Evolutionary conservation across 2,329 filamentous ascomycete species (phyloP), one percentile per base, ranked within the genome.

Genomic region (Colletotrichum spaethianum): DNA sequence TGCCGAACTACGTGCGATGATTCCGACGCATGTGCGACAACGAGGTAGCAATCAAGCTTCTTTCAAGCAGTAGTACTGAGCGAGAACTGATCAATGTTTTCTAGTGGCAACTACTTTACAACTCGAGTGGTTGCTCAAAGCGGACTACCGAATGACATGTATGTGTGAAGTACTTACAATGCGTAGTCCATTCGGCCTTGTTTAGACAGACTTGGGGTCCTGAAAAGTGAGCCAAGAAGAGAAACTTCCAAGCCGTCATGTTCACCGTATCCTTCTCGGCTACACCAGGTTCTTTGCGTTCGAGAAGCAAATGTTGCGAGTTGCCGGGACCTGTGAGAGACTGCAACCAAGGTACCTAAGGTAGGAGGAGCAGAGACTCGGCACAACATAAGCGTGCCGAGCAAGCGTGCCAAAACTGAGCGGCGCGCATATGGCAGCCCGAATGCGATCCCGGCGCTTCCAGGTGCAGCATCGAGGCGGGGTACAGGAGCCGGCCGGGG

Each of bases 1-100:
- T 67, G 38, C 68, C 63, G 68, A 71, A 48, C 61, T 62, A 62
- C 33, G 63, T 48, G 68, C 68, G 63, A 62, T 46, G 55, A 62
- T 61, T 48, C 68, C 63, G 63, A 67, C 28, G 48, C 63, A 70
- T 48, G 3, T 40, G 63, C 53, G 67, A 63, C 36, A 20, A 33
- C 28, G 7, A 31, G 50, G 28, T 33, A 5, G 26, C 28, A 16
- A 28, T 26, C 50, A 53, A 26, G 11, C 23, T 12, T 7, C 14
- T 11, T 26, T 26, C n/a, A n/a, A n/a, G n/a, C n/a, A n/a, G 16
- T 33, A 28, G n/a, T 33, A 20, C 26, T 26, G 18, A 42, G 12
- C 40, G 12, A 6, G 18, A 18, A 12, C 18, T 18, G 16, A 42
- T 18, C n/a, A 11, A 42, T 42, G 1, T n/a, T 4, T 14, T 26